These are phyloP conservation scores for Yamadazyma phyllophila DNA, from an alignment of 805 yeast genomes.

Conservation along the genomic window DNA sequence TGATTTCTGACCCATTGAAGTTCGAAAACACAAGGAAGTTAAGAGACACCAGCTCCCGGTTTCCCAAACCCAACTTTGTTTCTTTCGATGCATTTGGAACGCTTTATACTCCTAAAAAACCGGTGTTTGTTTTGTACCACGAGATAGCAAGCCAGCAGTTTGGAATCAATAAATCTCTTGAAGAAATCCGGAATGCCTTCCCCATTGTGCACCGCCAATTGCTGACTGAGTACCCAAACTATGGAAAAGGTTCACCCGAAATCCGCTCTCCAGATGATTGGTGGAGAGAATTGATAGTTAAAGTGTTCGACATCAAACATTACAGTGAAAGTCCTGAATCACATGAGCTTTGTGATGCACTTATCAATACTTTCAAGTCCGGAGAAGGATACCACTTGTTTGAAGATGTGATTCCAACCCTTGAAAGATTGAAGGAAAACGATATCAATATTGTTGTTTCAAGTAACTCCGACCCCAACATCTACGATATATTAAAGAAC, in stretches of 20 bases:
- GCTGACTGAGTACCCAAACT: constrained; percentile 51
- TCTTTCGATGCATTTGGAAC: constrained; percentile 73
- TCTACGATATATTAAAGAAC: constrained; percentile 43
- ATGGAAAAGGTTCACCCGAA: constrained; percentile 46
- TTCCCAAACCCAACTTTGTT: constrained; percentile 46
- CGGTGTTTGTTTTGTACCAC: constrained; percentile 55
- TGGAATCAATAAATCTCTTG: constrained; percentile 36
- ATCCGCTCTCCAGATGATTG: constrained; percentile 38
- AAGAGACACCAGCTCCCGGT: constrained; percentile 23
- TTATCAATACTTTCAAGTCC: constrained; percentile 49
- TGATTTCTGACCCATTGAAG: constrained; percentile 25
- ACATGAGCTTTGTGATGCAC: constrained; percentile 39
- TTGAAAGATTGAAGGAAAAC: constrained; percentile 28
- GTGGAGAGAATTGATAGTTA: constrained; percentile 56
- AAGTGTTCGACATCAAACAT: constrained; percentile 38
- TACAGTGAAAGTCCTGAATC: constrained; percentile 20
- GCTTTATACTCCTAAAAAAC: constrained; percentile 53
- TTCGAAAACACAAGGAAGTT: constrained; percentile 22
- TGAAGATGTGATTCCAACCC: constrained; percentile 51
- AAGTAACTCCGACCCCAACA: constrained; percentile 63
- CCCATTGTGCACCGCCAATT: constrained; percentile 35
- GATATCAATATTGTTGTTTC: constrained; percentile 44
- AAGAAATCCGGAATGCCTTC: constrained; percentile 24
- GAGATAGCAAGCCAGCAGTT: constrained; percentile 41
- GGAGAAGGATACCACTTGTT: constrained; percentile 51